Evolutionary conservation across 116 monocot species (phyloP), one percentile per base, ranked within the genome.

Genomic region (Cymodocea nodosa): DNA sequence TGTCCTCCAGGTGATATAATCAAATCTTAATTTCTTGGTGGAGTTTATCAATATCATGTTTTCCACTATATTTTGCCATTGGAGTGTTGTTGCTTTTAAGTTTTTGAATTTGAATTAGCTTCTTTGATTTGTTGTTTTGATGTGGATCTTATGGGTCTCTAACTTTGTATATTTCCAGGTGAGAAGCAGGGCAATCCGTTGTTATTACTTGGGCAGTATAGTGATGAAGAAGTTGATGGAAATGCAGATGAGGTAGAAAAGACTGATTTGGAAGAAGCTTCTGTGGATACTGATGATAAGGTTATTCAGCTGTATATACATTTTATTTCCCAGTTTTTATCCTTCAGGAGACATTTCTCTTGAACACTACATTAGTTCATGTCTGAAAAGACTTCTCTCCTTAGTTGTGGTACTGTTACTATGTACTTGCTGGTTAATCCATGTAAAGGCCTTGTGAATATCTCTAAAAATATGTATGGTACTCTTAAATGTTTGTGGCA

Each of bases 161-260:
- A n/a, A 35, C 50, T 71, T 70, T 52, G 71, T 67, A 23, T 75
- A 60, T 70, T 19, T 79, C 19, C 85, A 97, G 97, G 73, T 66
- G 75, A 91, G 48, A 79, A 68, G 51, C 75, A 79, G 71, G 84
- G 82, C 34, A 94, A 97, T 81, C 91, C 97, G 15, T 80, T 97
- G 65, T 64, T 78, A 49, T 69, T 97, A 51, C 88, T 97, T 73
- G 90, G 85, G 51, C 97, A 97, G 55, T 97, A 97, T 70, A 97
- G 91, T 76, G 97, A 97, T 79, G 88, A 91, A 74, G 97, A 91
- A 70, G 51, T 72, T 50, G 79, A 81, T 66, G 86, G 86, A 11
- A 82, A 76, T 52, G 69, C 57, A 24, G 74, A 56, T 62, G 69
- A 82, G 39, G 16, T 6, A 52, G 24, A 56, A 62, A 74, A 75